Evolutionary conservation across 1,284 basidiomycete species (phyloP), one percentile per base, ranked within the genome.

Genomic region (Exobasidium rhododendri): DNA sequence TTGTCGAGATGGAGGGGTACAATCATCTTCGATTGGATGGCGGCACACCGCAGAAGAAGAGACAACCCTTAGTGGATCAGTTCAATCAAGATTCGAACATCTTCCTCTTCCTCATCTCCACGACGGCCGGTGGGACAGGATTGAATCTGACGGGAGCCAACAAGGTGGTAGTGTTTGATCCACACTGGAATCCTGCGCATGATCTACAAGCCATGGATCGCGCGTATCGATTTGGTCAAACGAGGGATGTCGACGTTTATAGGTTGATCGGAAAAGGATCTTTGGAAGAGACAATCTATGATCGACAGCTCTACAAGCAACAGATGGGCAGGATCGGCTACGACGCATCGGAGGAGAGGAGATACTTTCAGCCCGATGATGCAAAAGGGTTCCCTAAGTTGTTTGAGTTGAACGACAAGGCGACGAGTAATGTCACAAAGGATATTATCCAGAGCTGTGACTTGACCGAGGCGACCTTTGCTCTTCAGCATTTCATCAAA

Each of bases 141-240:
- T 82, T 94, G 59, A 94, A 94, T 78, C 81, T 94, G 64, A 94
- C 91, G 0, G 89, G 90, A 14, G 92, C 92, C 1, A 92, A 91
- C 73, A 90, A 92, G 75, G 89, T 94, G 0, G 91, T 89, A 74
- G 80, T 94, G 53, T 91, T 91, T 86, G 91, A 94, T 79, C 91
- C 91, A 44, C 82, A 82, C 77, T 83, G 82, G 82, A 82, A 89
- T 83, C 89, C 90, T 71, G 90, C 91, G 2, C 92, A 94, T 49
- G 92, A 94, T 80, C 86, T 86, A 63, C 90, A 94, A 76, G 91
- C 92, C 0, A 89, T 94, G 63, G 91, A 94, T 77, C 83, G 91
- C 69, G 87, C 86, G 59, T 88, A 88, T 69, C 75, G 79, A 32
- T 79, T 79, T 59, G 79, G 79, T 1, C 79, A 80, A 54, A 58